Percentiles rank a stretch among this genome's conserved stretches.
Evolutionary conservation across 2,329 filamentous ascomycete genomes (phyloP).

Genomic region (Colletotrichum cereale): DNA sequence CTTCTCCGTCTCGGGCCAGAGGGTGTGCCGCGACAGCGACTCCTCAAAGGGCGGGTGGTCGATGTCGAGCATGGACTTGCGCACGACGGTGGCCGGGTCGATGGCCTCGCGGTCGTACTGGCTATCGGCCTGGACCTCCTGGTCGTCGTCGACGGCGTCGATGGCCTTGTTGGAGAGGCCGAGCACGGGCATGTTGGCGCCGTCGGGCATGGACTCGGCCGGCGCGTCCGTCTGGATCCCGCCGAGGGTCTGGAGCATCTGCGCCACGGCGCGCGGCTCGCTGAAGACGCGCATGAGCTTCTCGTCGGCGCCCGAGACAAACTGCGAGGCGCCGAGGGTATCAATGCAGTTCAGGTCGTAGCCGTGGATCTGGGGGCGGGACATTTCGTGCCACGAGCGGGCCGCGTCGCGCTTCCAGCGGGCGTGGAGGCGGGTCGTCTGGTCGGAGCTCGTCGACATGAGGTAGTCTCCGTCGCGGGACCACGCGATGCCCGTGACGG

Average conservation of each 20-base stretch:
- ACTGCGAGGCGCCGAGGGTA: conserved; percentile 77
- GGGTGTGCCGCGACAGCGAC: conserved; percentile 86
- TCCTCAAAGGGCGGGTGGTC: conserved; percentile 89
- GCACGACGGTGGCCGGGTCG: conserved; percentile 67
- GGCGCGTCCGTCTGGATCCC: conserved; percentile 61
- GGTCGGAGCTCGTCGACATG: conserved; percentile 89
- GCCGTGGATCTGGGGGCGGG: conserved; percentile 95
- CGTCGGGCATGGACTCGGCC: conserved; percentile 76
- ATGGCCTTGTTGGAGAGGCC: conserved; percentile 97
- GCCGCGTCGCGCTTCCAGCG: conserved; percentile 72
- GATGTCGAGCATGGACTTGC: conserved; percentile 73
- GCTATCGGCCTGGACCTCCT: conserved; percentile 58
- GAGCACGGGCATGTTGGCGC: conserved; percentile 93
- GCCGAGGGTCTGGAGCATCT: conserved; percentile 77
- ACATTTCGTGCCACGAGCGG: conserved; percentile 93
- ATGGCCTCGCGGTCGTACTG: conserved; percentile 65
- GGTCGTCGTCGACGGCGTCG: conserved; percentile 65
- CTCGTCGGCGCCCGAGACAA: conserved; percentile 96
- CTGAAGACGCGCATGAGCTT: conserved; percentile 97
- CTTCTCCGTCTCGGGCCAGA: conserved; percentile 97
- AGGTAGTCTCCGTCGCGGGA: conserved; percentile 85
- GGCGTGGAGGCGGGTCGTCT: conserved; percentile 90
- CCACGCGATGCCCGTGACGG: conserved; percentile 88
- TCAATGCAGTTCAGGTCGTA: conserved; percentile 98
- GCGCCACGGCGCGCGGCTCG: conserved; percentile 85